Base-by-base conservation (phyloP, 148 eudicot species). In the Rhododendron vialii region DNA sequence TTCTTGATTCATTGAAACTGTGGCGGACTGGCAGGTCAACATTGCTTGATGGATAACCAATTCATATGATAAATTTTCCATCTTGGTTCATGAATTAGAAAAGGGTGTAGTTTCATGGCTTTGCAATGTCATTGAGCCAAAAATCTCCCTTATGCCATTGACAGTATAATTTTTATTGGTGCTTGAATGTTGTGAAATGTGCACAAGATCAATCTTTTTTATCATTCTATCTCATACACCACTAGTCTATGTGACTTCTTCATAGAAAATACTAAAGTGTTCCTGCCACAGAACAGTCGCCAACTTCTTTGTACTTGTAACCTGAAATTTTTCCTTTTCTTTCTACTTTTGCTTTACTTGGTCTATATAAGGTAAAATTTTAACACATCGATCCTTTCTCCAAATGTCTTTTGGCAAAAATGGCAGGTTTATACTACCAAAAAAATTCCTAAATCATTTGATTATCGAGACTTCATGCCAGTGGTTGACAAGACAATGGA, bases 401-500 rank as follows among this genome's bases (percentile, higher is more conserved):
- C 78, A 67, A 14, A 75, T 55, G 71, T 36, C 9, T 20, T 28
- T 45, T 74, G 48, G 35, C 17, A 83, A 59, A 82, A 87, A 79
- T 84, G 43, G 17, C 89, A 87, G 89, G 84, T 84, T 84, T 80
- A 36, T 78, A 48, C 57, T 33, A 20, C 77, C 55, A 41, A 78
- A 78, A 61, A 78, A 35, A 20, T 10, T 63, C 83, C 84, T 26
- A 65, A 53, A 61, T 50, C 89, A 30, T 59, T 50, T 38, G 79
- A 73, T 48, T 45, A 35, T 76, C 82, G 78, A 55, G 86, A 83
- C 41, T 80, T 41, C 84, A 87, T 63, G 17, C 89, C 76, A 35
- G 53, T 88, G 86, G 90, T 88, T 67, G 92, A 88, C 28, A 92
- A 91, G 87, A 51, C 84, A 15, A 75, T 92, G 28, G 85, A 88